Conservation (phyloP, 352 stramenopile species). For the Peronospora farinosa region DNA sequence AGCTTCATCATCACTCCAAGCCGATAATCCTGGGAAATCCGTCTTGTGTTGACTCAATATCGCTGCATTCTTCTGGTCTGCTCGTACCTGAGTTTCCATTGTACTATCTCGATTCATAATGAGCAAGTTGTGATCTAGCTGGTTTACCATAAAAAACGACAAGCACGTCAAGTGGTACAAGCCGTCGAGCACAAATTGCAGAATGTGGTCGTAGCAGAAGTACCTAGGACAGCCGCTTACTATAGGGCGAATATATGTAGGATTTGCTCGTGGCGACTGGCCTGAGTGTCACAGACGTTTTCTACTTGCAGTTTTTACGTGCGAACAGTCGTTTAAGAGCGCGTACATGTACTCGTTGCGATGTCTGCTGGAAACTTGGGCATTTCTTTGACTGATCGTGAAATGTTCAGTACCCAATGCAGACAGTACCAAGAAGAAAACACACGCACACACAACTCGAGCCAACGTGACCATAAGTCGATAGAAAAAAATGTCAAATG, state of each 20-base stretch:
- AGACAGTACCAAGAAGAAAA: slow-evolving; percentile 6
- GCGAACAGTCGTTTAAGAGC: slow-evolving; percentile 18
- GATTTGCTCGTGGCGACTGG: slow-evolving; percentile 16
- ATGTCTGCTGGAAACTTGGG: slow-evolving; percentile 7
- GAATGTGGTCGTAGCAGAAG: slow-evolving; percentile 24
- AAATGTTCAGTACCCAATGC: slow-evolving; percentile 16
- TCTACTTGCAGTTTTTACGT: slow-evolving; percentile 23
- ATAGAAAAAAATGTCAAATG: slow-evolving; percentile 4
- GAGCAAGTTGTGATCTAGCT: slow-evolving; percentile 23
- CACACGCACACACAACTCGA: slow-evolving; percentile 4
- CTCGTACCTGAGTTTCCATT: slow-evolving; percentile 22
- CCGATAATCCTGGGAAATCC: slow-evolving; percentile 5
- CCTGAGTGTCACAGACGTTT: slow-evolving; percentile 27
- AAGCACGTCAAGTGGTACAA: slow-evolving; percentile 26
- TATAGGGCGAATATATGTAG: slow-evolving; percentile 6
- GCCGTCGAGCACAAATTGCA: slow-evolving; percentile 31
- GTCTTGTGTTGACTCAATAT: slow-evolving; percentile 9
- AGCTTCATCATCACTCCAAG: slow-evolving; percentile 25
- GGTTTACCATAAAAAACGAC: slow-evolving; percentile 31
- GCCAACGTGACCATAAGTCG: slow-evolving; percentile 9
- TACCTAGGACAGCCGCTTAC: slow-evolving; percentile 3
- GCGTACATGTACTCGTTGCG: slow-evolving; percentile 13
- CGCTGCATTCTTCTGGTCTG: slow-evolving; percentile 28
- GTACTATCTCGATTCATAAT: slow-evolving; percentile 13
- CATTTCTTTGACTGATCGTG: slow-evolving; percentile 17